Evolutionary conservation across 169 alveolate genomes (phyloP).

Genomic region (Plasmodium fragile): DNA sequence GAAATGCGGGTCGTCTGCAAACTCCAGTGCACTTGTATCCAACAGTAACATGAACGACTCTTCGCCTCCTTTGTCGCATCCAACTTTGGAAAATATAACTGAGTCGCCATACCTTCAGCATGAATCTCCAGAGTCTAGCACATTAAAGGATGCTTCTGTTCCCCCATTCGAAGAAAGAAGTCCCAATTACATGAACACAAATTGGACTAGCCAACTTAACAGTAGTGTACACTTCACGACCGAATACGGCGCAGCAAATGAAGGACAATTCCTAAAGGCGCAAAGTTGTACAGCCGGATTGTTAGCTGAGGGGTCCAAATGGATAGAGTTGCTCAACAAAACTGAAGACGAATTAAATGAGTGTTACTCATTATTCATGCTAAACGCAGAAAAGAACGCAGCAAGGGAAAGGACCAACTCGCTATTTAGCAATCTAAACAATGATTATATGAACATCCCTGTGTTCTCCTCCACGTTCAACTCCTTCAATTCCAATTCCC

Average conservation of each 20-base stretch:
- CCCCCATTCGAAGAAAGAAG: constrained; percentile 7
- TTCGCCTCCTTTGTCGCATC: not conserved
- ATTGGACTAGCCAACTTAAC: not conserved
- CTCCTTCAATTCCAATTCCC: not conserved
- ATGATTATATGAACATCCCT: constrained; percentile 48
- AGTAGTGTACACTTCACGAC: not conserved
- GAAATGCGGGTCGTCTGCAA: not conserved
- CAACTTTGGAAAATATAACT: not conserved
- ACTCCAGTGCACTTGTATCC: not conserved
- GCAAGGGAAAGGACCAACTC: constrained; percentile 2
- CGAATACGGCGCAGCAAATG: not conserved
- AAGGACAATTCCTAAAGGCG: not conserved
- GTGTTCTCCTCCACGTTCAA: constrained; percentile 14
- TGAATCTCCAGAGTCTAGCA: not conserved
- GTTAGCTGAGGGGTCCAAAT: not conserved
- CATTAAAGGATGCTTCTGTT: not conserved
- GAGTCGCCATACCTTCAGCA: not conserved
- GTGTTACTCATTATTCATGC: not conserved
- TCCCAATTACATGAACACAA: constrained; percentile 2
- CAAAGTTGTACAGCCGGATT: not conserved
- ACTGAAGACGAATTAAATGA: not conserved
- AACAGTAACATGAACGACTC: not conserved
- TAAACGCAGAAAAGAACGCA: constrained; percentile 17
- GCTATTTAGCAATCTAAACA: constrained; percentile 21
- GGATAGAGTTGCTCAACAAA: not conserved